Percentiles rank a stretch among this genome's conserved stretches.
Conservation (phyloP, 208 protist species). For the Naegleria fowleri region DNA sequence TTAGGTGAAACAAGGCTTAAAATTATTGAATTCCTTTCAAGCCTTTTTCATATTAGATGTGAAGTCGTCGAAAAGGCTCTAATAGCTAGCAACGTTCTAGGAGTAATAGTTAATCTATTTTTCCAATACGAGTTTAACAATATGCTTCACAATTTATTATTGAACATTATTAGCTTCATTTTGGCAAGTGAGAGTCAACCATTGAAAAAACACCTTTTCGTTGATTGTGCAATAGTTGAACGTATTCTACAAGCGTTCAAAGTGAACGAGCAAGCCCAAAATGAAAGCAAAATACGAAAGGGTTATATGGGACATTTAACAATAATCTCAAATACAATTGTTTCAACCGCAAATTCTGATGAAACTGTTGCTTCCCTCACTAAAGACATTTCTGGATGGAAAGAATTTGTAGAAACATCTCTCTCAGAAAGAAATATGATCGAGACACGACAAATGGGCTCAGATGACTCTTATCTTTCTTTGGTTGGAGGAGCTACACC, state of each 20-base stretch:
- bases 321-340: slow-evolving; percentile 2
- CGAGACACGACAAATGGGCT: neutral
- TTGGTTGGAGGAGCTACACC: neutral
- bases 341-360: neutral
- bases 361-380: neutral
- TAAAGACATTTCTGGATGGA: neutral
- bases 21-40: neutral
- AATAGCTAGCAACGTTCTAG: neutral
- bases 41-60: slow-evolving; percentile 6
- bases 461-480: neutral
- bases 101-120: neutral
- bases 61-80: neutral
- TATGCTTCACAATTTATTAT: slow-evolving; percentile 15
- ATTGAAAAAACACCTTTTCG: neutral
- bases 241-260: neutral
- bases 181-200: neutral
- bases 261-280: neutral
- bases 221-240: neutral
- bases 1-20: neutral
- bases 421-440: neutral
- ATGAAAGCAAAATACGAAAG: neutral
- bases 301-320: slow-evolving; percentile 28
- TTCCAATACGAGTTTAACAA: slow-evolving; percentile 18
- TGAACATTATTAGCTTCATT: slow-evolving; percentile 1
- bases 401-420: slow-evolving; percentile 8